Base-by-base conservation (phyloP, 2,329 filamentous ascomycete genomes). In the Pestalotiopsis sp. region DNA sequence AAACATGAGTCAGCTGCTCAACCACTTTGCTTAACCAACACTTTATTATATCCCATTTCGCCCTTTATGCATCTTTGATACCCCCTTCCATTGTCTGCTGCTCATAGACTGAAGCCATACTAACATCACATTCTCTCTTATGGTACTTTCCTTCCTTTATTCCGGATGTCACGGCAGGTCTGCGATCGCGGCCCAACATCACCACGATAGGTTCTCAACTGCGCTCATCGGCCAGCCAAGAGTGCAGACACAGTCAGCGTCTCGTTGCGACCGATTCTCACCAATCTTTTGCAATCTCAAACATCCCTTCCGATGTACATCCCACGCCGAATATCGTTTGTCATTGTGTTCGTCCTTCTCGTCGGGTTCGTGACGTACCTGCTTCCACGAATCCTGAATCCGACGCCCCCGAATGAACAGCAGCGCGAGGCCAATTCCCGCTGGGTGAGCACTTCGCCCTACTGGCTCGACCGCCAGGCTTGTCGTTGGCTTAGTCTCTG, bases 401-500 rank as follows among this genome's bases (percentile, higher is more conserved):
- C 91, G 2, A 87, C 87, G n/a, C 85, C 84, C n/a, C 89, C 87
- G 68, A 83, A 86, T 69, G 85, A 85, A 45, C 88, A 89, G 65
- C 90, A 91, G 79, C 85, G 86, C 64, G 81, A 84, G 66, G 89
- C 90, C 72, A 91, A 93, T 77, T 81, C 82, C 69, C 82, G 80
- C 72, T 95, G 92, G 92, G 88, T 95, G 62, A 84, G 88, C 60
- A 91, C 87, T 20, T 93, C 92, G 14, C 89, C 89, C 49, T 91
- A 90, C 75, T 95, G 91, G 87, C 79, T 91, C 69, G 92, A 95
- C 78, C 87, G 92, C 39, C 93, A 93, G 76, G 84, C 89, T 7
- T 97, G 94, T 78, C 88, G 89, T 60, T 97, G 92, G 91, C 81
- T 97, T 57, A 87, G 92, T 41, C 79, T 97, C 36, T 97, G 94